Evolutionary conservation across 768 basidiomycete species (phyloP), one percentile per base, ranked within the genome.

Genomic region (Trametes cinnabarina): DNA sequence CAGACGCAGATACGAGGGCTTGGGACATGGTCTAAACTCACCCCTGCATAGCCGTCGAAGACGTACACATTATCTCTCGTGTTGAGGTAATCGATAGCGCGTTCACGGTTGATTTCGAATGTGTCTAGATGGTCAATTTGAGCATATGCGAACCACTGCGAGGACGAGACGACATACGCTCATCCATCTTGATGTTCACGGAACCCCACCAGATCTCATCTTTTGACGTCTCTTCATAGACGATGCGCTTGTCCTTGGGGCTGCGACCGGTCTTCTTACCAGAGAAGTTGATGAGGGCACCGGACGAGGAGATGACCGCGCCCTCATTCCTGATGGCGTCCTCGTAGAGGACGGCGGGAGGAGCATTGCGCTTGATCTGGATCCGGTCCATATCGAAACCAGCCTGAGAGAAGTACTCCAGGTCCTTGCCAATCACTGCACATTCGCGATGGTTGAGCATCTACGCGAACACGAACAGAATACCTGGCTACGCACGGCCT

Each of bases 181-280:
- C 92, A 70, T 97, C 94, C 88, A 96, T 90, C 81, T 97, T 96
- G 77, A 98, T 98, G 79, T 99, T 99, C 66, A 98, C 94, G 28
- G 92, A 88, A 39, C 97, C 96, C 97, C 97, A 98, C 95, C 97
- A 99, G 72, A 99, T 89, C 62, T 98, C 85, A 70, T 98, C 94
- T 76, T 94, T 97, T 76, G 86, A 88, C 51, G 92, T 89, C 66
- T 98, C 95, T 74, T 99, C 97, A 72, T 81, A 98, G 69, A 99
- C 97, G 69, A 99, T 98, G 61, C 97, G 94, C 84, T 98, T 99
- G 84, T 99, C 97, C 73, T 98, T 99, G 51, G 97, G 97, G 65
- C 86, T 89, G 47, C 97, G 84, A 55, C 97, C 97, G 2, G 97
- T 98, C 82, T 99, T 99, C 82, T 98, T 98, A 26, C 97, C 97